These are phyloP conservation scores for Pistacia atlantica DNA, from an alignment of 345 rosid species.

Conservation along the genomic window DNA sequence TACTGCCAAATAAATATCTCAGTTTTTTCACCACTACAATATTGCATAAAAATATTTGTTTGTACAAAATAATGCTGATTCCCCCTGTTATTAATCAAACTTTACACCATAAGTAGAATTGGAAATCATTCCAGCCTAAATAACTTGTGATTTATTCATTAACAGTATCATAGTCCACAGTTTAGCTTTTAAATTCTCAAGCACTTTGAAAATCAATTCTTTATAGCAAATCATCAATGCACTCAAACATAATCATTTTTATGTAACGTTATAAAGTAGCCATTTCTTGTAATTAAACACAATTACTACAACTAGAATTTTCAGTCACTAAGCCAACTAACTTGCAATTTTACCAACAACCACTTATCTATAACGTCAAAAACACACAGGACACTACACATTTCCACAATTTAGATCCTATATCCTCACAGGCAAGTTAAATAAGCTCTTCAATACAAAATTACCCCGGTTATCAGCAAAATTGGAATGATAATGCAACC, in stretches of 20 bases:
- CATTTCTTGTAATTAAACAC: background rate
- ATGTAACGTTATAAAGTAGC: no score
- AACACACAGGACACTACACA: background rate
- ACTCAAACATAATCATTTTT: background rate
- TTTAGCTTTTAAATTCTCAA: background rate
- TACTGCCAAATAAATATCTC: background rate
- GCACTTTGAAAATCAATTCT: background rate
- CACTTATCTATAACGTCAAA: background rate
- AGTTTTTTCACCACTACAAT: background rate
- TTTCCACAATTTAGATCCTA: background rate
- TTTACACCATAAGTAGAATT: background rate
- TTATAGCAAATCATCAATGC: background rate
- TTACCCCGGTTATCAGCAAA: constrained; percentile 94
- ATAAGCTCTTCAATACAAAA: background rate
- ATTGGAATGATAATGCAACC: constrained; percentile 97
- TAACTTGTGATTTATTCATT: background rate
- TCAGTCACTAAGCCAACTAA: constrained; percentile 10
- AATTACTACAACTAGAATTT: background rate
- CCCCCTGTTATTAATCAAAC: background rate
- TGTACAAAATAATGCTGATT: background rate
- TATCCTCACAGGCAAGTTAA: background rate
- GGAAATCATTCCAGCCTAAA: background rate
- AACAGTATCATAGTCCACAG: background rate
- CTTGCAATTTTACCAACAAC: background rate
- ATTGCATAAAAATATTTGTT: background rate